Evolutionary conservation across 2,329 filamentous ascomycete genomes (phyloP).

Genomic region (Orbilia brochopaga): DNA sequence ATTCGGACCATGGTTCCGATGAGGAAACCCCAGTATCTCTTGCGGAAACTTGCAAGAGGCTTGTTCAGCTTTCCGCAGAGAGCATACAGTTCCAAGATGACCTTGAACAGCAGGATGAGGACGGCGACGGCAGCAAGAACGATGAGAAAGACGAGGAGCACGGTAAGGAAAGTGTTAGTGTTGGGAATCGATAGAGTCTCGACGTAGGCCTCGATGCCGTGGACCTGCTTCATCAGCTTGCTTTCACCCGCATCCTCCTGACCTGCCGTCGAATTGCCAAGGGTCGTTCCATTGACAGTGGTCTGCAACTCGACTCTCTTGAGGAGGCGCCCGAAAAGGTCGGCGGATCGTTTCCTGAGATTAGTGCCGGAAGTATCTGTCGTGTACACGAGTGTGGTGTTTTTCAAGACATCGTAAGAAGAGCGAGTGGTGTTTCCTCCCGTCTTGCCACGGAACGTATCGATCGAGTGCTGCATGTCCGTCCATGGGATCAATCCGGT

Average conservation of each 20-base stretch:
- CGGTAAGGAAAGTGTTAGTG: slow-evolving; percentile 94
- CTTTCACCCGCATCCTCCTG: slow-evolving; percentile 54
- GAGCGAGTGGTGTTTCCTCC: slow-evolving; percentile 86
- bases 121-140: slow-evolving; percentile 82
- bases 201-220: slow-evolving; percentile 81
- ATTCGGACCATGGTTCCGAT: slow-evolving; percentile 86
- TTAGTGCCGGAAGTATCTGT: slow-evolving; percentile 58
- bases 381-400: slow-evolving; percentile 75
- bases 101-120: slow-evolving; percentile 85
- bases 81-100: slow-evolving; percentile 88
- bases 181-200: slow-evolving; percentile 83
- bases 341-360: slow-evolving; percentile 66
- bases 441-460: slow-evolving; percentile 77
- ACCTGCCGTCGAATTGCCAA: slow-evolving; percentile 54
- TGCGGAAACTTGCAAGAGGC: slow-evolving; percentile 79
- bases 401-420: slow-evolving; percentile 75
- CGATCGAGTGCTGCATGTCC: slow-evolving; percentile 79
- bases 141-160: slow-evolving; percentile 85
- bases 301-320: slow-evolving; percentile 52
- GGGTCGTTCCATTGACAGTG: slow-evolving; percentile 59
- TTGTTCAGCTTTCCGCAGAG: slow-evolving; percentile 86
- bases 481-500: slow-evolving; percentile 82
- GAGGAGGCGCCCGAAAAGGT: slow-evolving; percentile 62
- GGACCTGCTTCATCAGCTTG: slow-evolving; percentile 63
- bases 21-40: slow-evolving; percentile 94